phyloP scores from a whole-genome alignment of 1,284 basidiomycete genomes.

The Wolfiporia cocos region DNA sequence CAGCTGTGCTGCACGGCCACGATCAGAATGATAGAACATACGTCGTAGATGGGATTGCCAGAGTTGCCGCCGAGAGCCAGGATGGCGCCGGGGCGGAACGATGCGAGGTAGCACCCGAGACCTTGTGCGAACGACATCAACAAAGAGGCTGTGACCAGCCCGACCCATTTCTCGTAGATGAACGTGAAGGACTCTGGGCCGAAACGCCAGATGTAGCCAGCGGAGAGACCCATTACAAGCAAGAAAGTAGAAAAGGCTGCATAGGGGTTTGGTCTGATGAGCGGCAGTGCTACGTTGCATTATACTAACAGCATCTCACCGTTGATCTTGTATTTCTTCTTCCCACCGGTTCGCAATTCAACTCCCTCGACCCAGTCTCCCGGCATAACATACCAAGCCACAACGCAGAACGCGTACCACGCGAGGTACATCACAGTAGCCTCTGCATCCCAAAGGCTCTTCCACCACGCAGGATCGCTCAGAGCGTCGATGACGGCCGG shows the following conservation, averaged over 20 bases:
- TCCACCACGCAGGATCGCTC: conserved; percentile 57
- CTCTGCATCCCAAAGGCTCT: conserved; percentile 73
- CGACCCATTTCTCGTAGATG: conserved; percentile 89
- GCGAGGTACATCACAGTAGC: conserved; percentile 74
- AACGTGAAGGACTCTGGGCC: conserved; percentile 85
- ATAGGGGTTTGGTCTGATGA: background rate
- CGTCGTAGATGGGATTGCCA: conserved; percentile 88
- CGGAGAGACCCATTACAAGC: conserved; percentile 65
- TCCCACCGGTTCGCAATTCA: conserved; percentile 72
- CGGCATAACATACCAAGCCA: conserved; percentile 82
- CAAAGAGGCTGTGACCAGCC: conserved; percentile 81
- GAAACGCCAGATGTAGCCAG: conserved; percentile 63
- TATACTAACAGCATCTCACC: conserved; percentile 62
- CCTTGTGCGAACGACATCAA: conserved; percentile 78
- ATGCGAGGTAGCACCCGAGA: conserved; percentile 65
- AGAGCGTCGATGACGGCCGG: conserved; percentile 42
- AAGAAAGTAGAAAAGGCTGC: conserved; percentile 86
- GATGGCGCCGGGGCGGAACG: conserved; percentile 65
- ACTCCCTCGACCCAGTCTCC: conserved; percentile 84
- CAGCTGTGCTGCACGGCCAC: conserved; percentile 2
- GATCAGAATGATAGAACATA: conserved; percentile 32
- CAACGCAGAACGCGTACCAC: conserved; percentile 89
- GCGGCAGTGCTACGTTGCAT: conserved; percentile 1
- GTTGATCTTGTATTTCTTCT: conserved; percentile 91
- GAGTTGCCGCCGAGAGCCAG: conserved; percentile 92